Evolutionary conservation across 805 yeast species (phyloP).

Genomic region (Myxozyma kluyveri): DNA sequence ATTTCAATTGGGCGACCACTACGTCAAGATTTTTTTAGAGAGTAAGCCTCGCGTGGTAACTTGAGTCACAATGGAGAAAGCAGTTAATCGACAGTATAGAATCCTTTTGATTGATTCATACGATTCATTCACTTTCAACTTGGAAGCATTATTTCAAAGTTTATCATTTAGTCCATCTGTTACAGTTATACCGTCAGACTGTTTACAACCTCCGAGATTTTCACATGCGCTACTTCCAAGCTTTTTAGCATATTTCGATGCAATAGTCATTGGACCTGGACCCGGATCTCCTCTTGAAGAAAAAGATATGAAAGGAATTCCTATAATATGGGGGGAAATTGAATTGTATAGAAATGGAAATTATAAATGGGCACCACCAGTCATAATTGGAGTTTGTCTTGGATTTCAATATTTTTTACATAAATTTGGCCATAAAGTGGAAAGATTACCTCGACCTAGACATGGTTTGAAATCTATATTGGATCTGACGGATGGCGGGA

Average conservation of each 20-base stretch:
- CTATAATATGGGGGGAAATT: constrained; percentile 48
- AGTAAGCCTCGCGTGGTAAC: too few species aligned
- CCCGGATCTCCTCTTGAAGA: constrained; percentile 81
- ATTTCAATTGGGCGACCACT: too few species aligned
- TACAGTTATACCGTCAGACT: constrained; percentile 41
- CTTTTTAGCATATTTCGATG: constrained; percentile 58
- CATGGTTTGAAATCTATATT: constrained; percentile 83
- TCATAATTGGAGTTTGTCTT: constrained; percentile 82
- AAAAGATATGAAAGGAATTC: constrained; percentile 71
- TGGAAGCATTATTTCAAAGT: constrained; percentile 54
- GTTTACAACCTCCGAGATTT: constrained; percentile 37
- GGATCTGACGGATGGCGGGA: constrained; percentile 31
- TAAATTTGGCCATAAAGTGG: constrained; percentile 56
- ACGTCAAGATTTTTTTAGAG: too few species aligned
- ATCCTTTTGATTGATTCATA: constrained; percentile 79
- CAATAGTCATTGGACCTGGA: constrained; percentile 91
- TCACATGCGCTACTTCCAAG: constrained; percentile 48
- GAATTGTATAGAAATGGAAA: constrained; percentile 20
- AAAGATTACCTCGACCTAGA: constrained; percentile 54
- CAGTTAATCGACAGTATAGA: too few species aligned
- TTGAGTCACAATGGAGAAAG: too few species aligned
- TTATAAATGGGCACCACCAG: constrained; percentile 11
- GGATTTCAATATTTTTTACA: constrained; percentile 85
- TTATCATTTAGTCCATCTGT: constrained; percentile 3
- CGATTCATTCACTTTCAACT: constrained; percentile 89